Percentiles rank a stretch among this genome's conserved stretches.
Conservation (phyloP, 768 basidiomycete species). For the Suillus brevipes region DNA sequence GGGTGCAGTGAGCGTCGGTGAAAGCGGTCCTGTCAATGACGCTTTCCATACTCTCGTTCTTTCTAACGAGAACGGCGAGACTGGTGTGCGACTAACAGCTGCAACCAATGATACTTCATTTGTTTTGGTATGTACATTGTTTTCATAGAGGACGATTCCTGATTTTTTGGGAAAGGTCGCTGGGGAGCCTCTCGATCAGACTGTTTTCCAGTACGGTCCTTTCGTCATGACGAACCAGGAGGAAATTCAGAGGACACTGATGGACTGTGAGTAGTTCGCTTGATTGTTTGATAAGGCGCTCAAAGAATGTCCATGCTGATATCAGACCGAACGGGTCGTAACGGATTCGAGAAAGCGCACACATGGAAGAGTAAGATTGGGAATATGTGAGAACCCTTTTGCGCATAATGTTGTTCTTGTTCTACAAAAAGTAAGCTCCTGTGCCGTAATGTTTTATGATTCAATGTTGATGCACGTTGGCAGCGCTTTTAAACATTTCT, state of each 20-base stretch:
- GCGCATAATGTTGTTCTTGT: background rate
- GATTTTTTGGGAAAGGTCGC: slow-evolving; percentile 51
- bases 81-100: slow-evolving; percentile 67
- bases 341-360: slow-evolving; percentile 90
- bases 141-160: background rate
- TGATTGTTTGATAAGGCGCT: background rate
- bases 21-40: slow-evolving; percentile 45
- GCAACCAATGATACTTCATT: slow-evolving; percentile 66
- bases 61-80: slow-evolving; percentile 55
- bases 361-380: slow-evolving; percentile 88
- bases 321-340: slow-evolving; percentile 67
- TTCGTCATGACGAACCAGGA: slow-evolving; percentile 83
- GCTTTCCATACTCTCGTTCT: slow-evolving; percentile 84
- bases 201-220: slow-evolving; percentile 84
- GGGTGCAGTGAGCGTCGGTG: slow-evolving; percentile 66
- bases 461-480: background rate
- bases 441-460: background rate
- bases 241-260: slow-evolving; percentile 79
- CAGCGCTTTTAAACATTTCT: background rate
- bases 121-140: slow-evolving; percentile 54
- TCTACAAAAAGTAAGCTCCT: slow-evolving; percentile 1
- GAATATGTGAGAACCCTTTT: slow-evolving; percentile 12
- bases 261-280: slow-evolving; percentile 62
- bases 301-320: slow-evolving; percentile 1
- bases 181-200: slow-evolving; percentile 87